Base-by-base conservation (phyloP, 805 yeast species). In the Monosporozyma aquatica region DNA sequence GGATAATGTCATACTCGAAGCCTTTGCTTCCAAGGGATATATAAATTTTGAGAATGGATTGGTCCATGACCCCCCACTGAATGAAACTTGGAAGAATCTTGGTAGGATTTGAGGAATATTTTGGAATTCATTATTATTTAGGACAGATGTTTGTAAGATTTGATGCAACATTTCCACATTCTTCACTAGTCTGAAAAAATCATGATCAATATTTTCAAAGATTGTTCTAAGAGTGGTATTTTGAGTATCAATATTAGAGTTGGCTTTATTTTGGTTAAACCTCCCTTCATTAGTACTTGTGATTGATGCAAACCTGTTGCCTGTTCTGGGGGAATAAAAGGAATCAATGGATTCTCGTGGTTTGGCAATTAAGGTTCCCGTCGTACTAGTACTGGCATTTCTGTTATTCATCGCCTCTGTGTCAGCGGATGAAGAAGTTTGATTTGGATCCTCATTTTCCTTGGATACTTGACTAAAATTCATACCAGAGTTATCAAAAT, bases 41-140 rank as follows among this genome's bases (percentile, higher is more conserved):
- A 49, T 43, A 17, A 47, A 43, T 20, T 46, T 43, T 49, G 76
- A 74, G 49, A 80, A 80, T 21, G 84, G 85, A 52, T 81, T 82
- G 38, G 75, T 72, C 81, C 87, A 82, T 46, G 80, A 78, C n/a
- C 89, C 90, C 14, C 87, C 90, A 50, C 78, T 78, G 56, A 78
- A 82, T 42, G 74, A 76, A 23, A 78, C 77, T 33, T 72, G 68
- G 15, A 83, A 61, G 52, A 82, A 80, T 45, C 92, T 68, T 7
- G 92, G 87, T 48, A 78, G 75, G 2, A 79, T 64, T 55, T 81
- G 82, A 0, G 90, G 92, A 27, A 80, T 45, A 13, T 37, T 33
- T 20, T 32, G 38, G 9, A 44, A 38, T 26, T 49, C 49, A 37
- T 48, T 50, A 29, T 47, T 47, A n/a, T 46, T 37, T 22, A 52